Conservation (phyloP, 257 asterid species). For the Solanum neorickii region DNA sequence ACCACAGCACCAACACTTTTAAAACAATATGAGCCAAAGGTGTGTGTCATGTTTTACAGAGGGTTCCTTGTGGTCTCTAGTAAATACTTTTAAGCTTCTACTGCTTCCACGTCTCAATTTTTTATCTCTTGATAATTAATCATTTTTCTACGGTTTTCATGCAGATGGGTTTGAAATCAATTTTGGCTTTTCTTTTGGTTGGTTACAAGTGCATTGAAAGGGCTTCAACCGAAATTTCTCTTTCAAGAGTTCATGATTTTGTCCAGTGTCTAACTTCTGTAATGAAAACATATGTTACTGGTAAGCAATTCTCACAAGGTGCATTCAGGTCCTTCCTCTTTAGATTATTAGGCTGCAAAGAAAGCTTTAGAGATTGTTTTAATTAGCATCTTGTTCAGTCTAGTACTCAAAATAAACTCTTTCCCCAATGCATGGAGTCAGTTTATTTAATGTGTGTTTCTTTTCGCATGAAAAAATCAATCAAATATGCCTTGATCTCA, state of each 20-base stretch:
- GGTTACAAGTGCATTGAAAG: constrained; percentile 79
- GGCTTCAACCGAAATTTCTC: constrained; percentile 55
- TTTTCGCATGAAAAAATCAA: background rate
- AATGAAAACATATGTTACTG: constrained; percentile 25
- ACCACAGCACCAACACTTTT: constrained; percentile 42
- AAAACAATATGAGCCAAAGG: constrained; percentile 56
- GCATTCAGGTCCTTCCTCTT: background rate
- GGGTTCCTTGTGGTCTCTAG: background rate
- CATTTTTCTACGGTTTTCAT: constrained; percentile 2
- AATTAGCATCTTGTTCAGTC: background rate
- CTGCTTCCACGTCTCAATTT: background rate
- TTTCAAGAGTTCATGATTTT: constrained; percentile 48
- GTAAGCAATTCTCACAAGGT: constrained; percentile 29
- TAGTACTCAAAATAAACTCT: background rate
- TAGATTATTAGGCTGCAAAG: background rate
- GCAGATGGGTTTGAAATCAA: constrained; percentile 70
- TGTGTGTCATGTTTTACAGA: constrained; percentile 5
- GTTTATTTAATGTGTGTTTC: background rate
- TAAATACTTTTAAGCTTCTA: background rate
- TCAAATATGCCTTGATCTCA: background rate
- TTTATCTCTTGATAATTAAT: background rate
- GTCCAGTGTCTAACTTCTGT: constrained; percentile 47
- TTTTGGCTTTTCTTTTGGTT: constrained; percentile 56
- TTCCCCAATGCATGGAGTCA: background rate
- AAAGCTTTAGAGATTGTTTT: background rate